These are phyloP conservation scores for Phyllosticta citriasiana DNA, from an alignment of 2,329 filamentous ascomycete species.

Conservation along the genomic window DNA sequence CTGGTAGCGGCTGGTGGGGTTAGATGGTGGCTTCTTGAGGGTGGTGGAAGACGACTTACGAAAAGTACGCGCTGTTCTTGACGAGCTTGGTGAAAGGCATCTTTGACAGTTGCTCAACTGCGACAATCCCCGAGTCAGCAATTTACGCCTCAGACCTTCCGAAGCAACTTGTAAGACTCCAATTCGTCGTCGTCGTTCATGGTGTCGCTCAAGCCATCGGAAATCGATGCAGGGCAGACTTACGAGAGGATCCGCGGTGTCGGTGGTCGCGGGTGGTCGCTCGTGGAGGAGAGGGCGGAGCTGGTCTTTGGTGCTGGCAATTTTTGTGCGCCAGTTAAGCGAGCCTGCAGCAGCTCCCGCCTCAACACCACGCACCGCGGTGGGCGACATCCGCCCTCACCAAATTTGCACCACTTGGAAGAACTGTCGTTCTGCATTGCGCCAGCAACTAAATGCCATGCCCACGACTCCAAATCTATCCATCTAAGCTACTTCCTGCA, in stretches of 20 bases:
- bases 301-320: neutral
- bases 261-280: conserved; percentile 9
- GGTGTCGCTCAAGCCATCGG: neutral
- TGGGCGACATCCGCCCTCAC: conserved; percentile 1
- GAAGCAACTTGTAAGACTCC: conserved; percentile 81
- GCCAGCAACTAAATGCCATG: neutral
- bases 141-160: conserved; percentile 95
- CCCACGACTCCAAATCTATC: neutral
- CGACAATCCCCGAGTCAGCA: conserved; percentile 85
- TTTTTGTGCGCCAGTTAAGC: conserved; percentile 10
- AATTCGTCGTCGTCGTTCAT: conserved; percentile 2
- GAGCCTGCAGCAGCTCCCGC: conserved; percentile 3
- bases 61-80: conserved; percentile 99
- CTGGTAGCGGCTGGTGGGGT: conserved; percentile 72
- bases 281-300: conserved; percentile 4
- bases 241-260: conserved; percentile 9
- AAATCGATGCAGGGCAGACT: neutral
- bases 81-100: conserved; percentile 56
- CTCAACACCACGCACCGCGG: conserved; percentile 6
- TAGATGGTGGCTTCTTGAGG: conserved; percentile 16
- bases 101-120: conserved; percentile 36
- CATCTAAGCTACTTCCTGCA: neutral
- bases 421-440: too few relatives aligned
- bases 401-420: too few relatives aligned
- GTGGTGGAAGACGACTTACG: conserved; percentile 48